Conservation (phyloP, 257 asterid genomes). For the Fraxinus pennsylvanica region DNA sequence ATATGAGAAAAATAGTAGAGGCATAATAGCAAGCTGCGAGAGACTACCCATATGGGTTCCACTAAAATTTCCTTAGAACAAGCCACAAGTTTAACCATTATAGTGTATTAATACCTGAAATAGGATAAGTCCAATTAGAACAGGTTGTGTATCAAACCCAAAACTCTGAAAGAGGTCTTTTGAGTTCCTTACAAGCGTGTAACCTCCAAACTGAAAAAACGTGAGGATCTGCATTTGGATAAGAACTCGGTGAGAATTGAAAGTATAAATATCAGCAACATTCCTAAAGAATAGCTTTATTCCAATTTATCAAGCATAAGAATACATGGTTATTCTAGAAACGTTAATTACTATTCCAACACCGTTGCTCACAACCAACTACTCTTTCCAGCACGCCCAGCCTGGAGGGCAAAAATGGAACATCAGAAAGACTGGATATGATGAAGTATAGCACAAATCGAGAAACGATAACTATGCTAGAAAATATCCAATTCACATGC, state of each 20-base stretch:
- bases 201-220: conserved; percentile 95
- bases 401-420: background rate
- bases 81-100: background rate
- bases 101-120: conserved; percentile 64
- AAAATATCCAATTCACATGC: no score
- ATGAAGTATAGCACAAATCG: background rate
- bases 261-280: background rate
- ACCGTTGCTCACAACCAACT: background rate
- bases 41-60: conserved; percentile 15
- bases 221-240: conserved; percentile 71
- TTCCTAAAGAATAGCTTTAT: background rate
- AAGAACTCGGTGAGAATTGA: background rate
- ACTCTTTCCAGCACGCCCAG: background rate
- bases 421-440: background rate
- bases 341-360: background rate
- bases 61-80: background rate
- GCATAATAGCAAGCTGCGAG: background rate
- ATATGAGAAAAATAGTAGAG: background rate
- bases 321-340: background rate
- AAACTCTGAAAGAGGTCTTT: conserved; percentile 91
- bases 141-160: conserved; percentile 97
- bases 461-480: no score
- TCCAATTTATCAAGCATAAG: background rate
- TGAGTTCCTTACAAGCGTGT: conserved; percentile 91
- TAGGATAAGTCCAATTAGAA: conserved; percentile 90